phyloP scores from a whole-genome alignment of 176 grass and related monocot species.

The Eleusine indica region DNA sequence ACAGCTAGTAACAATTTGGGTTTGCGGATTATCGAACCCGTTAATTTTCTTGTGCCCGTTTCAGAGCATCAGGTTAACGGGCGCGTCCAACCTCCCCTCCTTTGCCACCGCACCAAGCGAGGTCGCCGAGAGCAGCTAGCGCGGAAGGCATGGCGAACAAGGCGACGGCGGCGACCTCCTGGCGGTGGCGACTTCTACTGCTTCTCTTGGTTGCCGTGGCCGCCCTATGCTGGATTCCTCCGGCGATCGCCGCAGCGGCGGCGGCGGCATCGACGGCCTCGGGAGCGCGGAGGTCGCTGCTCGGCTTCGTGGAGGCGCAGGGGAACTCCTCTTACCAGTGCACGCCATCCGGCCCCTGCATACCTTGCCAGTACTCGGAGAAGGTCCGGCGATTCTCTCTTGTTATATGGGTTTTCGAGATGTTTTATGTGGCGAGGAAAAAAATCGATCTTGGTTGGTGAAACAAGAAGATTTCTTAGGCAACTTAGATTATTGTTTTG shows the following conservation, averaged over 20 bases:
- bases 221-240: slow-evolving; percentile 55
- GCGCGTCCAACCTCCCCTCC: slow-evolving; percentile 24
- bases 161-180: slow-evolving; percentile 50
- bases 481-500: background rate
- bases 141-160: slow-evolving; percentile 51
- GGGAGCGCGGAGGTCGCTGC: slow-evolving; percentile 56
- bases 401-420: background rate
- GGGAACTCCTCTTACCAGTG: slow-evolving; percentile 79
- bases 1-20: background rate
- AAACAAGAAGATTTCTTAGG: background rate
- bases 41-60: background rate
- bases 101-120: slow-evolving; percentile 12
- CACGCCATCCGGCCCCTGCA: slow-evolving; percentile 74
- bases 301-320: slow-evolving; percentile 73
- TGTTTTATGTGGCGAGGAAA: background rate
- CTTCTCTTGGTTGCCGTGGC: slow-evolving; percentile 47
- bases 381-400: slow-evolving; percentile 52
- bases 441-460: slow-evolving; percentile 32
- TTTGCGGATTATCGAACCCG: background rate
- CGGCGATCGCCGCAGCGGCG: slow-evolving; percentile 52
- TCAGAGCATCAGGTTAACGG: slow-evolving; percentile 29
- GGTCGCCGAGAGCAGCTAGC: slow-evolving; percentile 17
- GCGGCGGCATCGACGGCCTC: slow-evolving; percentile 35
- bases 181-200: slow-evolving; percentile 46
- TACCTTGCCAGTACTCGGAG: slow-evolving; percentile 87